These are phyloP conservation scores for Zoysia matrella DNA, from an alignment of 202 grass and related monocot genomes.

Conservation along the genomic window DNA sequence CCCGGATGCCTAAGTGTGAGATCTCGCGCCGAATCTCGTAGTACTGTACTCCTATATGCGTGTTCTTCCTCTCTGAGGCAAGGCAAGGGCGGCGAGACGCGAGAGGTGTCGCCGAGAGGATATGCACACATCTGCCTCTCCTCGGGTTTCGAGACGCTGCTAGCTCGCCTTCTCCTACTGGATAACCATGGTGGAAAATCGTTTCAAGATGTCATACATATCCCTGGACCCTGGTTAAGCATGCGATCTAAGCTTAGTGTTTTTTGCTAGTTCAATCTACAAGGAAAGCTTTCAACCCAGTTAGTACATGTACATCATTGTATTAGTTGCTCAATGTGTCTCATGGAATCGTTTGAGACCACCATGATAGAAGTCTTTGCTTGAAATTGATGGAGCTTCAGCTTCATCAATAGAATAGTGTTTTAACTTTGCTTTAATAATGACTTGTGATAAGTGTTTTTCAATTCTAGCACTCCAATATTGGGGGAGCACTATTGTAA, in stretches of 20 bases:
- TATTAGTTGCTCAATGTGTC: conserved; percentile 8
- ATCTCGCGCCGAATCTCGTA: conserved; percentile 41
- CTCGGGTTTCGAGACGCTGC: conserved; percentile 8
- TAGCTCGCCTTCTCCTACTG: not conserved
- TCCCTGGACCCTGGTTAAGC: not conserved
- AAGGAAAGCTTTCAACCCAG: not conserved
- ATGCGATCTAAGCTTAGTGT: not conserved
- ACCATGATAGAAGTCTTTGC: not conserved
- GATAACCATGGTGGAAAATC: not conserved
- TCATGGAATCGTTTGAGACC: not conserved
- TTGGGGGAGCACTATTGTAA: too few relatives aligned
- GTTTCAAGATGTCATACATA: not conserved
- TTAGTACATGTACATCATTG: not conserved
- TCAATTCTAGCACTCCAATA: too few relatives aligned
- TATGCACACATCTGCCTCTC: not conserved
- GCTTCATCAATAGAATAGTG: too few relatives aligned
- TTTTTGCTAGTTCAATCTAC: not conserved
- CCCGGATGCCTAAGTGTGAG: conserved; percentile 80
- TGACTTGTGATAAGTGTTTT: too few relatives aligned
- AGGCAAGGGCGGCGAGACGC: not conserved
- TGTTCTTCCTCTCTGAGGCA: not conserved
- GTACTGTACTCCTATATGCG: too few relatives aligned
- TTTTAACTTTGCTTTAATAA: too few relatives aligned
- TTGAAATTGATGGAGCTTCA: too few relatives aligned
- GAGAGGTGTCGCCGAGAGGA: not conserved